Percentiles rank a stretch among this genome's conserved stretches.
phyloP scores from a whole-genome alignment of 1,139 yeast species.

The Protomyces lactucae-debilis region DNA sequence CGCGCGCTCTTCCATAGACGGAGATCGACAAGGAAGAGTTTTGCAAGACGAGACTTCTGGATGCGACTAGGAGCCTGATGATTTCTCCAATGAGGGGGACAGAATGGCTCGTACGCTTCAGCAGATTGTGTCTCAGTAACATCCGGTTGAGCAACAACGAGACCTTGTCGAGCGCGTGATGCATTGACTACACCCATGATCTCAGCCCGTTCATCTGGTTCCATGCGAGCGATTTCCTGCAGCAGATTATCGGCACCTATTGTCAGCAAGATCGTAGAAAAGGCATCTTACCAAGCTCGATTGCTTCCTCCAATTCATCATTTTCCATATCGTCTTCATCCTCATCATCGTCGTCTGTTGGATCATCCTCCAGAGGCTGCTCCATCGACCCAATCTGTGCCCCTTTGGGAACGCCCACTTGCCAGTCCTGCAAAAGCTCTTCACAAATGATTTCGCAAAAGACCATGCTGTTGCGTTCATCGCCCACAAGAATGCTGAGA shows the following conservation, averaged over 20 bases:
- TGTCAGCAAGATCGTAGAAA: not conserved
- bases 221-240: not conserved
- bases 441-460: conserved; percentile 53
- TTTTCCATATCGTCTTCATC: conserved; percentile 8
- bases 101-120: not conserved
- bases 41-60: conserved; percentile 8
- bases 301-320: not conserved
- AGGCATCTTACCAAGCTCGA: not conserved
- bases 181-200: not conserved
- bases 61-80: not conserved
- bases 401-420: conserved; percentile 36
- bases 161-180: not conserved
- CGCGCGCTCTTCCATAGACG: conserved; percentile 70
- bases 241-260: not conserved
- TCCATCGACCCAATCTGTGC: not conserved
- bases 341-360: conserved; percentile 10
- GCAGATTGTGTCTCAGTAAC: no score
- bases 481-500: conserved; percentile 47
- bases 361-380: not conserved
- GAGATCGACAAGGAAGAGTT: conserved; percentile 51
- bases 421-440: conserved; percentile 56
- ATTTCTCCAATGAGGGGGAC: conserved; percentile 14
- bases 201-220: not conserved
- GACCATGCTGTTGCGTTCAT: conserved; percentile 41
- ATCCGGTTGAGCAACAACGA: not conserved